Evolutionary conservation across 306 rosid species (phyloP).

Genomic region (Casuarina cunninghamiana): DNA sequence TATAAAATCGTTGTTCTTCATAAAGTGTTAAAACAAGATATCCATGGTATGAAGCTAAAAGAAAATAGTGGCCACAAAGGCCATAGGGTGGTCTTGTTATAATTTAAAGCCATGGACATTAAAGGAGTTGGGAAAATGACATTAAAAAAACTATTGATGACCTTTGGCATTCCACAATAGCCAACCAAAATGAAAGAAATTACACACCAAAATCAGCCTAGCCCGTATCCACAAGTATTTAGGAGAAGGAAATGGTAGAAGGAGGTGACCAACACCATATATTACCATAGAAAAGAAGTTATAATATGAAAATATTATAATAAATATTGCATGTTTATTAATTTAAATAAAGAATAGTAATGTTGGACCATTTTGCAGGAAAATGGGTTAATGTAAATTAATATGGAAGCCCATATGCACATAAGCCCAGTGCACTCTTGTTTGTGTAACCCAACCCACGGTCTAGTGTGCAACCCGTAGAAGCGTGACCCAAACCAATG

Average conservation of each 20-base stretch:
- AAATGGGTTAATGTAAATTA: no score
- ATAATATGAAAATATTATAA: no score
- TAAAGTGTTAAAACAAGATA: not conserved
- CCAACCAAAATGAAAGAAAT: not conserved
- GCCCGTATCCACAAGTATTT: conserved; percentile 57
- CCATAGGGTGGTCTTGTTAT: not conserved
- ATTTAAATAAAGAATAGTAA: no score
- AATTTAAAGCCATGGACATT: not conserved
- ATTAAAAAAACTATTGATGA: not conserved
- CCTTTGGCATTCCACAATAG: not conserved
- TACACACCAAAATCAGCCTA: conserved; percentile 50
- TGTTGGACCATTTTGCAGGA: no score
- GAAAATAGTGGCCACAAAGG: not conserved
- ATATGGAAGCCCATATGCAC: no score
- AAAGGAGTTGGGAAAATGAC: not conserved
- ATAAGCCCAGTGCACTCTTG: no score
- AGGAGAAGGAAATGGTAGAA: conserved; percentile 66
- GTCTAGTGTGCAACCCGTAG: no score
- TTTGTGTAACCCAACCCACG: no score
- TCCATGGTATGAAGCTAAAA: not conserved
- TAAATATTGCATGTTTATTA: no score
- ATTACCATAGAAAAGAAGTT: conserved; percentile 60
- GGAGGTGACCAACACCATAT: conserved; percentile 63
- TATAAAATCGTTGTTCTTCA: not conserved
- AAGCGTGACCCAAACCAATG: no score